These are phyloP conservation scores for Leptoxyphium fumago DNA, from an alignment of 2,329 filamentous ascomycete species.

Conservation along the genomic window DNA sequence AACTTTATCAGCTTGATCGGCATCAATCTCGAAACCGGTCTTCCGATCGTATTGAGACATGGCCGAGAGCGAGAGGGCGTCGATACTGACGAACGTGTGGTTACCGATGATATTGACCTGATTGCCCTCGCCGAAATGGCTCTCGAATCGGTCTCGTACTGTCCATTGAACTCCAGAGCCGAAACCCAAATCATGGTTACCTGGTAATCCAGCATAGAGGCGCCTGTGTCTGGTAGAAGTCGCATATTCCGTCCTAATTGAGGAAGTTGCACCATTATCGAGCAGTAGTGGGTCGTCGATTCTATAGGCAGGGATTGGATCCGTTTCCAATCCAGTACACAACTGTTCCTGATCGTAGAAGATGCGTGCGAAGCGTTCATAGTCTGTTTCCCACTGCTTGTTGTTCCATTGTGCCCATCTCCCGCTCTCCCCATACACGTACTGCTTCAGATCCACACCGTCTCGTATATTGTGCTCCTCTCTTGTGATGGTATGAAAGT, in stretches of 20 bases:
- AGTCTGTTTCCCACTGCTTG: constrained; percentile 75
- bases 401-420: constrained; percentile 59
- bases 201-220: constrained; percentile 72
- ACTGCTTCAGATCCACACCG: constrained; percentile 13
- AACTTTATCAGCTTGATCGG: constrained; percentile 18
- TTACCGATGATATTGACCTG: constrained; percentile 84
- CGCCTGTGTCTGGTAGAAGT: constrained; percentile 57
- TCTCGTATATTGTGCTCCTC: constrained; percentile 9
- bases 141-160: constrained; percentile 69
- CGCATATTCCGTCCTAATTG: constrained; percentile 39
- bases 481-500: constrained; percentile 3
- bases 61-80: constrained; percentile 77
- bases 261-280: constrained; percentile 36
- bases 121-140: constrained; percentile 85
- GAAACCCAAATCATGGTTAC: constrained; percentile 92
- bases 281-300: constrained; percentile 4
- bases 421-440: constrained; percentile 17
- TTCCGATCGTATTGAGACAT: constrained; percentile 41
- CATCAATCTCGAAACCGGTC: constrained; percentile 35
- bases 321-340: constrained; percentile 12
- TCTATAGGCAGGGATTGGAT: constrained; percentile 10
- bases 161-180: constrained; percentile 67
- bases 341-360: constrained; percentile 44
- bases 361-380: constrained; percentile 68
- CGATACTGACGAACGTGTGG: constrained; percentile 86